Evolutionary conservation across 2,329 filamentous ascomycete species (phyloP).

Genomic region (Diaporthe ilicicola): DNA sequence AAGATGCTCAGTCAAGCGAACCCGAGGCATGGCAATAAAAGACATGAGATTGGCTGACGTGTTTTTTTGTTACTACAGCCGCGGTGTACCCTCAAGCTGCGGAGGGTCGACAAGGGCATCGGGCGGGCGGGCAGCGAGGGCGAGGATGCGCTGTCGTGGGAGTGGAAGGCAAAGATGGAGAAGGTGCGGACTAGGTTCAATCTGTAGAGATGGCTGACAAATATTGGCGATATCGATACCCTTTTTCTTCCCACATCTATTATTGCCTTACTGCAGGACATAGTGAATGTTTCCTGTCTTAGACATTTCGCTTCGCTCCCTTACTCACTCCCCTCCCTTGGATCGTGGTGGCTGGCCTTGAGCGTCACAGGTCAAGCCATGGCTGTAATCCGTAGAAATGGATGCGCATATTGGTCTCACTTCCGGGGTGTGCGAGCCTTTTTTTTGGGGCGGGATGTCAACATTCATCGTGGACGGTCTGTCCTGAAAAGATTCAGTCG

Average conservation of each 20-base stretch:
- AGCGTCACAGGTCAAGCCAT: no score
- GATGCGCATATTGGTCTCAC: not conserved
- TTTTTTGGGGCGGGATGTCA: not conserved
- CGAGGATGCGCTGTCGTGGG: slow-evolving; percentile 85
- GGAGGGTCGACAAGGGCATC: slow-evolving; percentile 90
- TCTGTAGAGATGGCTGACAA: slow-evolving; percentile 69
- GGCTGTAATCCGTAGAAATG: not conserved
- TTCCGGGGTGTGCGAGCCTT: not conserved
- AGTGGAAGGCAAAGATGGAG: slow-evolving; percentile 97
- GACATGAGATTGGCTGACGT: slow-evolving; percentile 4
- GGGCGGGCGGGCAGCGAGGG: slow-evolving; percentile 72
- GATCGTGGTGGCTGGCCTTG: not conserved
- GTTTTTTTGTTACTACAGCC: not conserved
- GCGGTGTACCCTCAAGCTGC: slow-evolving; percentile 77
- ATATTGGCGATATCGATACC: not conserved
- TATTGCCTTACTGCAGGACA: not conserved
- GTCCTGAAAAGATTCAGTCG: not conserved
- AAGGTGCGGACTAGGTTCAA: slow-evolving; percentile 94
- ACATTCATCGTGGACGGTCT: not conserved
- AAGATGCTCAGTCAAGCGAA: not conserved
- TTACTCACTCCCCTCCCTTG: not conserved
- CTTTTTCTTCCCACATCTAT: not conserved
- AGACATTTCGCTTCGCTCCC: not conserved
- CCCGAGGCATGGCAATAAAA: not conserved
- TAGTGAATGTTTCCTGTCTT: not conserved